Evolutionary conservation across 805 yeast species (phyloP), one percentile per base, ranked within the genome.

Genomic region (Scheffersomyces lignosus): DNA sequence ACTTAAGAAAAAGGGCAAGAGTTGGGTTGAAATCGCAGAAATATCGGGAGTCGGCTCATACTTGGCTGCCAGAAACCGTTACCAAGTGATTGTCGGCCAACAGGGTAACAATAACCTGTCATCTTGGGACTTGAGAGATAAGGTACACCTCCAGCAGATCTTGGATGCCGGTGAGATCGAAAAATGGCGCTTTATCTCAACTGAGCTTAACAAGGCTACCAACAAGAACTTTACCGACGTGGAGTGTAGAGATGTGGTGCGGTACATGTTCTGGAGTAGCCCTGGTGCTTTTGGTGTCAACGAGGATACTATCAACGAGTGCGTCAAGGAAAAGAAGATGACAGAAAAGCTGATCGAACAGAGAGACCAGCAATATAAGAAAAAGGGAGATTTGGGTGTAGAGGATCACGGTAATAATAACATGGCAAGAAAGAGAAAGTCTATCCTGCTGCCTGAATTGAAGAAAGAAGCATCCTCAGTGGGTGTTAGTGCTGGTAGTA

Each of bases 1-100:
- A 14, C 57, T 84, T 54, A 85, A 84, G 54, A 70, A 66, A 37
- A 70, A 72, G 32, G 88, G 90, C 20, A 77, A 75, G 44, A 62
- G 79, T 1, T 84, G 93, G 91, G 79, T 75, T 4, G 87, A 83
- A 43, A 84, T 84, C 31, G 88, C 90, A 0, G 78, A 78, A 36
- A 61, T 67, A 3, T 75, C 87, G 2, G 71, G 75, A 3, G 83
- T 83, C 18, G 85, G 81, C 6, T 75, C 81, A 28, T 80, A 77
- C 41, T 61, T 84, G 27, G 87, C 91, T 0, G 91, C 90, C 0
- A 62, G 91, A 39, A 84, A 84, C 53, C 62, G 91, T 40, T 85
- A 85, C 49, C 91, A 84, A 58, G 91, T 84, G 3, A 70, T 84
- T 32, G 83, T 85, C 45, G 93, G 93, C 4, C 91, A 84, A 54